These are phyloP conservation scores for Pholiota adiposa DNA, from an alignment of 1,284 basidiomycete species.

Conservation along the genomic window DNA sequence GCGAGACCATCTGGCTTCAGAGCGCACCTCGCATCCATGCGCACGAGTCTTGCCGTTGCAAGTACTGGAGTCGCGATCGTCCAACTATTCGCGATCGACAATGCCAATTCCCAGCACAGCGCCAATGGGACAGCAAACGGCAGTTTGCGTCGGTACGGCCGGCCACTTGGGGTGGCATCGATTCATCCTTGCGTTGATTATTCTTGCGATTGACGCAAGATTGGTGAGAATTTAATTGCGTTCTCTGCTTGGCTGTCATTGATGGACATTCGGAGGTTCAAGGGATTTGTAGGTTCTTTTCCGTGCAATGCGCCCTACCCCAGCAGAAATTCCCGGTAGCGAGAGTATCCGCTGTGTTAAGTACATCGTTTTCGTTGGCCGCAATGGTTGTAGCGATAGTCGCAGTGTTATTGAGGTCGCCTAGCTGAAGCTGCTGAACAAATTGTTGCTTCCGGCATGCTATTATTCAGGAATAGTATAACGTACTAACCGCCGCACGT, in stretches of 20 bases:
- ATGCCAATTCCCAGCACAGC: conserved; percentile 24
- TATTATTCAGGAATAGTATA: no score
- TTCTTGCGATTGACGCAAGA: conserved; percentile 48
- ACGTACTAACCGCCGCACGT: no score
- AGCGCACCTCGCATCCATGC: conserved; percentile 53
- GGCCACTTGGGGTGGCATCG: conserved; percentile 54
- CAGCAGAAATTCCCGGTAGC: conserved; percentile 1
- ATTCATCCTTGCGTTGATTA: conserved; percentile 49
- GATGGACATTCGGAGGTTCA: background rate
- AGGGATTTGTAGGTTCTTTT: conserved; percentile 55
- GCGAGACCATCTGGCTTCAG: conserved; percentile 53
- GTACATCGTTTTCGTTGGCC: background rate
- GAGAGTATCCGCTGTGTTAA: background rate
- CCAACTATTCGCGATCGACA: conserved; percentile 54
- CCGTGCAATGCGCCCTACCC: background rate
- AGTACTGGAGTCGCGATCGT: conserved; percentile 57
- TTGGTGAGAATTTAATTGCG: background rate
- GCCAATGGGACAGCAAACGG: no score
- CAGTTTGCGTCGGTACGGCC: conserved; percentile 4
- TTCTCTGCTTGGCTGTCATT: no score
- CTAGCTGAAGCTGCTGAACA: background rate
- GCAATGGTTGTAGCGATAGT: background rate
- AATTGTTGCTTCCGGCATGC: no score
- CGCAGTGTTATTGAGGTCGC: background rate
- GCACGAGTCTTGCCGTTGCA: conserved; percentile 49